Evolutionary conservation across 495 filamentous ascomycete genomes (phyloP), one percentile per base, ranked within the genome.

Genomic region (Penicillium fimorum): DNA sequence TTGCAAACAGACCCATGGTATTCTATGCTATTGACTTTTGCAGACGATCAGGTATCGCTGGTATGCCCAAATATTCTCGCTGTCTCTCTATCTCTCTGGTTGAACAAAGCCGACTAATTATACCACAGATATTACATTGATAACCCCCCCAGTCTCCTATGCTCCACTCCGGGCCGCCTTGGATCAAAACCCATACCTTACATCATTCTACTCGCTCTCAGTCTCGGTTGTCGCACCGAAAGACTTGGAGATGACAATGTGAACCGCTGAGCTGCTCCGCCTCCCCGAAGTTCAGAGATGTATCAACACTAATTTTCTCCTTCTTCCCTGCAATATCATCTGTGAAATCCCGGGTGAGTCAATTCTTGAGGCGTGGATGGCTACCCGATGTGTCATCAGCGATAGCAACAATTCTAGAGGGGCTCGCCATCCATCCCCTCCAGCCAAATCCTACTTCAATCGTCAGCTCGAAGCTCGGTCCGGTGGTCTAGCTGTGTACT

Each of bases 1-100:
- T 97, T 50, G 94, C 92, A 53, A 97, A 97, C 72, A 79, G 92
- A 55, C 93, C 93, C 0, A 96, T 97, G 94, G 82, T 98, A 37
- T 96, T 87, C 84, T 97, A 96, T 70, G 85, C 90, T 0, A 78
- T 98, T 44, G 91, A 96, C 57, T 96, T 88, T 75, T 96, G 91
- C 68, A 88, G 91, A 67, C 79, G 90, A 18, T 87, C 87, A 67
- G 92, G 90, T 55, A 83, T 96, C 56, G 87, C 85, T 60, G 82
- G 90, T 92, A 73, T 66, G 75, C 22, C 29, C 1, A 0, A 20
- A 9, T 69, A 10, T 18, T 33, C 6, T 20, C 20, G 11, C 13
- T 17, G 3, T 2, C 45, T 18, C 25, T 27, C 25, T 4, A 27
- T 27, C 25, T 12, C 6, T 3, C 18, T 50, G 4, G n/a, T 46